Evolutionary conservation across 257 asterid species (phyloP), one percentile per base, ranked within the genome.

Genomic region (Plectranthus barbatus): DNA sequence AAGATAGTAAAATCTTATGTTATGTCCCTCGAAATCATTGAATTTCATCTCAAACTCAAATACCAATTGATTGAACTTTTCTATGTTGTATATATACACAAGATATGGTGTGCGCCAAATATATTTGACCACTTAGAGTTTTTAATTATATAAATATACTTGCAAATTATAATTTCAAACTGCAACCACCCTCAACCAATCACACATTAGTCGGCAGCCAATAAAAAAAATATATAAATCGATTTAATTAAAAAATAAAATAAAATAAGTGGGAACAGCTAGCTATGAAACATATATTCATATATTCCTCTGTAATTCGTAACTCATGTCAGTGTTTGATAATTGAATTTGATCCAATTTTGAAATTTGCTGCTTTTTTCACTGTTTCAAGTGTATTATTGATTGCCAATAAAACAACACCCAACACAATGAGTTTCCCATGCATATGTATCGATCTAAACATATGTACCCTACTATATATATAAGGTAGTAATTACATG

Each of bases 271-370:
- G 55, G 61, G n/a, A n/a, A n/a, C n/a, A n/a, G n/a, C n/a, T n/a
- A n/a, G n/a, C n/a, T n/a, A n/a, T n/a, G n/a, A n/a, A n/a, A n/a
- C n/a, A 67, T 62, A 45, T 65, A 41, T 66, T 18, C 53, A 60
- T 54, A 70, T 60, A 66, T 65, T 64, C 65, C 72, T 70, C 31
- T 64, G 76, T 5, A 53, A 59, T 9, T 56, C 69, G 5, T 49
- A 36, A 21, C 51, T 18, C 21, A 44, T 66, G 70, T 66, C 64
- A 66, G 56, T 66, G 42, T 51, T 60, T 59, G 52, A 60, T 52
- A 51, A 64, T 74, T 69, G 15, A 75, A 59, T 59, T 69, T 60
- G 53, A 68, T 64, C 71, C 71, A n/a, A n/a, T n/a, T 60, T 60
- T 50, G 9, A 51, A 58, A 14, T 66, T 51, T 7, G 13, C 49